phyloP scores from a whole-genome alignment of 2,329 filamentous ascomycete species.

The Cladosporium sp. region DNA sequence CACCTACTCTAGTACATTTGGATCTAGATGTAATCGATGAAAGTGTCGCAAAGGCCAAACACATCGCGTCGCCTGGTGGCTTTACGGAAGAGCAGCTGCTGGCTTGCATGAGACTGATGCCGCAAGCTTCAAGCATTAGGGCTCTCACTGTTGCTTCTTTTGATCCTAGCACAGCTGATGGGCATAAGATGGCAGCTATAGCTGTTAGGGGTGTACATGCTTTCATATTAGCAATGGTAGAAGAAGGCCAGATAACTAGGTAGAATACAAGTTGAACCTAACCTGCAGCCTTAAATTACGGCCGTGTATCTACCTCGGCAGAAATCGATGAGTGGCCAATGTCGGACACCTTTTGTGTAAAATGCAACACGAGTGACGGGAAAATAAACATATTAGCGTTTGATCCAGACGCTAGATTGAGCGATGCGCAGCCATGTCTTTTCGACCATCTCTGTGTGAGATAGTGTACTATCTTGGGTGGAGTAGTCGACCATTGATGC shows the following conservation, averaged over 20 bases:
- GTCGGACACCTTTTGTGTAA: conserved; percentile 11
- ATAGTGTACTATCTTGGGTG: not conserved
- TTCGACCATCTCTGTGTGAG: not conserved
- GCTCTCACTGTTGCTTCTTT: conserved; percentile 7
- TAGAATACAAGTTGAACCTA: no score
- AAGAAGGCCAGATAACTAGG: no score
- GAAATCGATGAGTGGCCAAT: conserved; percentile 25
- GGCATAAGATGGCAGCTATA: conserved; percentile 6
- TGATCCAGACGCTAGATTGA: conserved; percentile 2
- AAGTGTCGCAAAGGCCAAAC: not conserved
- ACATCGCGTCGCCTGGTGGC: not conserved
- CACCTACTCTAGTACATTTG: not conserved
- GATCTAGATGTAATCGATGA: conserved; percentile 7
- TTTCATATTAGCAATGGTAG: no score
- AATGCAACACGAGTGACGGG: conserved; percentile 15
- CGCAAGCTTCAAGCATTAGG: not conserved
- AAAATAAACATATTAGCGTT: not conserved
- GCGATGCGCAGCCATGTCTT: conserved; percentile 5
- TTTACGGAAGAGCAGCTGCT: not conserved
- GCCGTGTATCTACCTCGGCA: conserved; percentile 23
- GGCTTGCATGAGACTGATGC: not conserved
- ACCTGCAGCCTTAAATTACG: no score
- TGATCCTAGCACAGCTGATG: conserved; percentile 1
- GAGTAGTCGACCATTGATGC: not conserved
- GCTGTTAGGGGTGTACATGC: no score